Evolutionary conservation across 1,284 basidiomycete genomes (phyloP).

Genomic region (Stygiomarasmius scandens): DNA sequence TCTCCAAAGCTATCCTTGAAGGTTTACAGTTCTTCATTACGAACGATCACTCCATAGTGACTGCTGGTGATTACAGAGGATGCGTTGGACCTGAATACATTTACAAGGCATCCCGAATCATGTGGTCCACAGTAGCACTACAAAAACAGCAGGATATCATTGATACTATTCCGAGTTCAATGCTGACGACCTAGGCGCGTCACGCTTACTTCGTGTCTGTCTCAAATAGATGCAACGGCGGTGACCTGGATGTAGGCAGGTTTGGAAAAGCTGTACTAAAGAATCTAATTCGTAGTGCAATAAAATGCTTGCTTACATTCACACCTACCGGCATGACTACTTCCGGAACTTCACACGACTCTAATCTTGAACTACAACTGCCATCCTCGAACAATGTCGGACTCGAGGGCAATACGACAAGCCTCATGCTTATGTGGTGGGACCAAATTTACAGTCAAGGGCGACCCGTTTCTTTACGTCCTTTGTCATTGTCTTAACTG

Average conservation of each 20-base stretch:
- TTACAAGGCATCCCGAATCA: conserved; percentile 4
- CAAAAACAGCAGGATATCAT: not conserved
- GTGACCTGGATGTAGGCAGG: too few species aligned
- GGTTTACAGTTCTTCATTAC: conserved; percentile 8
- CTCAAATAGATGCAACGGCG: too few species aligned
- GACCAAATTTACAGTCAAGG: conserved; percentile 29
- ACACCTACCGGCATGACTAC: too few species aligned
- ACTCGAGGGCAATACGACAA: conserved; percentile 4
- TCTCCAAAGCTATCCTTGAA: conserved; percentile 1
- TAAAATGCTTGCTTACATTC: too few species aligned
- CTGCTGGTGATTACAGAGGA: conserved; percentile 10
- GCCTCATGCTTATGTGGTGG: conserved; percentile 33
- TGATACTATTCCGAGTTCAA: too few species aligned
- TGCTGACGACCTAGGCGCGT: too few species aligned
- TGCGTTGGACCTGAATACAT: conserved; percentile 8
- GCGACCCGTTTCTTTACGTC: conserved; percentile 35
- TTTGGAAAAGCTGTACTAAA: too few species aligned
- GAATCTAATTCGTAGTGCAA: too few species aligned
- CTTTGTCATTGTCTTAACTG: conserved; percentile 40
- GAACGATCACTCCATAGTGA: conserved; percentile 2
- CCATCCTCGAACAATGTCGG: not conserved
- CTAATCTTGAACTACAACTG: not conserved
- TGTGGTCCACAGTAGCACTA: conserved; percentile 6
- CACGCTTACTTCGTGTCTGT: too few species aligned
- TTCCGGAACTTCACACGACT: too few species aligned